A percentile compares a stretch with the other conserved stretches of the same genome.
Conservation (phyloP, 164 flowering plant species). For the Nymphaea thermarum region DNA sequence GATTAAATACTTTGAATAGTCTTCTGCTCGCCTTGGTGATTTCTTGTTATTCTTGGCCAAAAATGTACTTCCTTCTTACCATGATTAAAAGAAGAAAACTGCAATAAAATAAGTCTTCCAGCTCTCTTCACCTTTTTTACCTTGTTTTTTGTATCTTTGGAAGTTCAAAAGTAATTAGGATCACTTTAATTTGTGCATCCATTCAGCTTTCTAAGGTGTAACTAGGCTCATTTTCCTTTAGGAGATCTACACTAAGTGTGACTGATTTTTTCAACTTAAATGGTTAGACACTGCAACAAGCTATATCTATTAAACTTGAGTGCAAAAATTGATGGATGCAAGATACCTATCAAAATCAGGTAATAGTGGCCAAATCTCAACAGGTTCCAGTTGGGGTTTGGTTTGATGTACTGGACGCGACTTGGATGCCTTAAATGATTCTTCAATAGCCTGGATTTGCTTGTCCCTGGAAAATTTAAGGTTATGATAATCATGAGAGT, state of each 20-base stretch:
- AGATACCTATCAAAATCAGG: constrained; percentile 88
- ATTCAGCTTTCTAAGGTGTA: too few species aligned
- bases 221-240: too few species aligned
- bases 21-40: too few species aligned
- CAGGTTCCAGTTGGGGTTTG: constrained; percentile 52
- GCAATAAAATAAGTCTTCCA: too few species aligned
- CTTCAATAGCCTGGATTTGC: constrained; percentile 72
- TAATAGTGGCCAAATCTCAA: constrained; percentile 62
- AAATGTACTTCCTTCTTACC: too few species aligned
- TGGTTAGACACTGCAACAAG: not conserved
- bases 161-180: too few species aligned
- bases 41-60: too few species aligned
- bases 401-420: constrained; percentile 70
- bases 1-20: too few species aligned
- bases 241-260: not conserved
- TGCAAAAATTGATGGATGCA: not conserved
- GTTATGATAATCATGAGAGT: not conserved
- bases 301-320: not conserved
- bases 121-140: too few species aligned
- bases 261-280: not conserved
- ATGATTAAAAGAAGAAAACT: too few species aligned
- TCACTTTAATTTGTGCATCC: too few species aligned
- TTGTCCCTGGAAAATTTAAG: constrained; percentile 47
- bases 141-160: too few species aligned
- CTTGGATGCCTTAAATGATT: constrained; percentile 84